These are phyloP conservation scores for Elongisporangium undulatum DNA, from an alignment of 352 stramenopile genomes.

Conservation along the genomic window DNA sequence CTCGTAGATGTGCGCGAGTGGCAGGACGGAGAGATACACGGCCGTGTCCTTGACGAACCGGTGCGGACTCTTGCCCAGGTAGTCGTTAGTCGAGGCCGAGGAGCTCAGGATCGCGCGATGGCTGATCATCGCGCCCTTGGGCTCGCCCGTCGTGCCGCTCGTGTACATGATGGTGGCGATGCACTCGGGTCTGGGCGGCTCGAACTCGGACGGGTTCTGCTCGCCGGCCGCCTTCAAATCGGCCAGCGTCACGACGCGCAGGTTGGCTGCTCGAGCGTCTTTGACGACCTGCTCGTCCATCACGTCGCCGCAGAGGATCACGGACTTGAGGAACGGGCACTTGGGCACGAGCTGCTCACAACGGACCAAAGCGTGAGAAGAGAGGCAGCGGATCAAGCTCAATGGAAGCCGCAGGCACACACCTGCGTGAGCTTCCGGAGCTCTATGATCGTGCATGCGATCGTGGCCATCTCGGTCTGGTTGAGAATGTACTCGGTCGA, in stretches of 20 bases:
- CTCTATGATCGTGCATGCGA: conserved; percentile 58
- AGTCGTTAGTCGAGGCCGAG: conserved; percentile 27
- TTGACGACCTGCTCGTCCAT: conserved; percentile 31
- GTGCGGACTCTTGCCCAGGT: conserved; percentile 31
- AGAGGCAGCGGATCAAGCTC: neutral
- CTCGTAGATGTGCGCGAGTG: conserved; percentile 96
- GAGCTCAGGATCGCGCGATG: conserved; percentile 63
- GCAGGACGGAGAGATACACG: conserved; percentile 95
- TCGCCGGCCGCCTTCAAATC: conserved; percentile 37
- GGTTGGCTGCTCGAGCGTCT: conserved; percentile 18
- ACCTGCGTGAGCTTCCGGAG: conserved; percentile 40
- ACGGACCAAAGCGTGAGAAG: neutral
- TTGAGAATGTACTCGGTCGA: conserved; percentile 74
- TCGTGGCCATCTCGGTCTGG: conserved; percentile 61
- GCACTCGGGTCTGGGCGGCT: conserved; percentile 47
- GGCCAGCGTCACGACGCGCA: conserved; percentile 36
- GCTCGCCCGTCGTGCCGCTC: conserved; percentile 93
- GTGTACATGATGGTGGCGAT: conserved; percentile 95
- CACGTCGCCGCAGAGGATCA: conserved; percentile 32
- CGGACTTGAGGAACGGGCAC: conserved; percentile 43
- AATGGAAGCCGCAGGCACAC: neutral
- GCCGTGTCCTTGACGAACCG: conserved; percentile 41
- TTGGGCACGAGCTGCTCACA: conserved; percentile 23
- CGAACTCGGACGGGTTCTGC: conserved; percentile 14
- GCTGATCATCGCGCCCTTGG: conserved; percentile 95